Conservation (phyloP, 306 rosid species). For the Corylus avellana region DNA sequence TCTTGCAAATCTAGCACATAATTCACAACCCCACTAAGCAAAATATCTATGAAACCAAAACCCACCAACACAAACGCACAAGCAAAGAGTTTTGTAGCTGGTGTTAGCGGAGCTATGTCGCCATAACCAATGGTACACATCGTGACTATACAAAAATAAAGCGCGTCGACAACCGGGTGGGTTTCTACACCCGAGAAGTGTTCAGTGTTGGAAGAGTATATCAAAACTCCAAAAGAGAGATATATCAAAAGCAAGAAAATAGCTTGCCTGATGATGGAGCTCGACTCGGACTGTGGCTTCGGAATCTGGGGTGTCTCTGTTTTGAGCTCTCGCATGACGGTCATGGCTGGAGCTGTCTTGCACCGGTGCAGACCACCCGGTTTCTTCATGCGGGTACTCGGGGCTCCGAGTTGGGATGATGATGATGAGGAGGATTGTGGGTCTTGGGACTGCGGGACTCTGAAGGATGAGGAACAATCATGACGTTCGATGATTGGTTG, state of each 20-base stretch:
- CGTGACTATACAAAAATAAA: conserved; percentile 79
- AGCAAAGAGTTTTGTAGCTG: conserved; percentile 59
- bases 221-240: conserved; percentile 59
- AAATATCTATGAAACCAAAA: conserved; percentile 71
- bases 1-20: conserved; percentile 78
- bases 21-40: conserved; percentile 75
- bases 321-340: conserved; percentile 40
- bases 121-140: conserved; percentile 91
- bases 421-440: conserved; percentile 29
- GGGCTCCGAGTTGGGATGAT: background rate
- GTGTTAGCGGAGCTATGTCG: conserved; percentile 67
- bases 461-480: conserved; percentile 34
- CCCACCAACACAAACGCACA: conserved; percentile 78
- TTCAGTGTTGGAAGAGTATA: conserved; percentile 63
- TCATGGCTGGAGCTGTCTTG: conserved; percentile 81
- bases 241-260: conserved; percentile 51
- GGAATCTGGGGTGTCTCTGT: conserved; percentile 42
- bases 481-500: conserved; percentile 22
- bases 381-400: conserved; percentile 34
- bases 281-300: conserved; percentile 45
- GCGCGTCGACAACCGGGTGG: conserved; percentile 74
- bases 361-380: conserved; percentile 50
- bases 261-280: conserved; percentile 63
- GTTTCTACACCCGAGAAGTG: conserved; percentile 67
- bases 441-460: conserved; percentile 36